Percentiles rank a stretch among this genome's conserved stretches.
Conservation (phyloP, 306 rosid genomes). For the Crotalaria pallida region DNA sequence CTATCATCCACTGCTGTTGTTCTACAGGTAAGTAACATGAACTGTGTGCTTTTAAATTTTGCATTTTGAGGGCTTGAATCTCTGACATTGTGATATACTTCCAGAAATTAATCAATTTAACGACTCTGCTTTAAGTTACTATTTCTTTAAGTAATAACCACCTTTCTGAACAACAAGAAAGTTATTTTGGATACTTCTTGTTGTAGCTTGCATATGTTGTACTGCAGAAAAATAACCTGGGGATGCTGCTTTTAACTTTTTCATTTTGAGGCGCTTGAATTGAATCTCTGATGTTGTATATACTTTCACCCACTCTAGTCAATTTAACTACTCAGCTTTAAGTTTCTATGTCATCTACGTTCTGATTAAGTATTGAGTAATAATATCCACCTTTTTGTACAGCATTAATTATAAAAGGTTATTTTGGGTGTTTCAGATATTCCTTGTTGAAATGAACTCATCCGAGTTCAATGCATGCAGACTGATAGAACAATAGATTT, state of each 20-base stretch:
- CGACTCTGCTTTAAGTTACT: background rate
- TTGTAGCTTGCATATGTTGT: slow-evolving; percentile 35
- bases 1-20: slow-evolving; percentile 98
- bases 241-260: background rate
- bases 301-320: background rate
- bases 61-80: background rate
- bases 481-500: too few species aligned
- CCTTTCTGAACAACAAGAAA: background rate
- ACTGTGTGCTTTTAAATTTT: background rate
- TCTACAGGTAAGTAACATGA: slow-evolving; percentile 65
- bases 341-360: slow-evolving; percentile 3
- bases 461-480: slow-evolving; percentile 10
- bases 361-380: too few species aligned
- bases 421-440: slow-evolving; percentile 6
- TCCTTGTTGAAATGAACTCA: background rate
- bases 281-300: background rate
- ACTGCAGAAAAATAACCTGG: slow-evolving; percentile 63
- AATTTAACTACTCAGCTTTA: slow-evolving; percentile 8
- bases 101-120: background rate
- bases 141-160: slow-evolving; percentile 5
- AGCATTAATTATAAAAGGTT: too few species aligned
- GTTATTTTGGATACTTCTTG: background rate
- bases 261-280: background rate
- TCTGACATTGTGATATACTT: background rate
- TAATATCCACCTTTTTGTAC: background rate